phyloP scores from a whole-genome alignment of 352 stramenopile genomes.

The Aphanomyces euteiches region DNA sequence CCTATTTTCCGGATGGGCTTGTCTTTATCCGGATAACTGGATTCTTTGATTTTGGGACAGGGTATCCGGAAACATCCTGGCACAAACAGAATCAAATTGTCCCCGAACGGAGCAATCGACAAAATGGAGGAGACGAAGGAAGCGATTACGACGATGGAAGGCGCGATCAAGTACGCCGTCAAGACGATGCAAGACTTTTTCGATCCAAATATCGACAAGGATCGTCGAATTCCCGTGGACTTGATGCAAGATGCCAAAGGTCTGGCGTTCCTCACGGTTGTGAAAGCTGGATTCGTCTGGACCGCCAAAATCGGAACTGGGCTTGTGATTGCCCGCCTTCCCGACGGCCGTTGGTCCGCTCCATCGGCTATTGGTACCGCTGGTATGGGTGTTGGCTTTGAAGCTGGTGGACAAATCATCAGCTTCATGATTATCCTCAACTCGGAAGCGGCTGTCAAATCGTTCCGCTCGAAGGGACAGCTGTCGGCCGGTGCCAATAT shows the following conservation, averaged over 20 bases:
- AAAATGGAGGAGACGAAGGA: constrained; percentile 43
- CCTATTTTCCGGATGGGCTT: not conserved
- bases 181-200: constrained; percentile 91
- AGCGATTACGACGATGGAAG: constrained; percentile 86
- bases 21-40: too few species aligned
- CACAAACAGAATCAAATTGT: too few species aligned
- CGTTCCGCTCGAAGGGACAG: constrained; percentile 81
- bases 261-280: constrained; percentile 88
- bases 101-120: not conserved
- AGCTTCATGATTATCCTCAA: constrained; percentile 92
- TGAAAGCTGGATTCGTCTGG: constrained; percentile 88
- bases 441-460: constrained; percentile 90
- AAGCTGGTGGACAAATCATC: constrained; percentile 77
- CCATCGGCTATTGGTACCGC: constrained; percentile 92
- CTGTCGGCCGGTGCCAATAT: constrained; percentile 79
- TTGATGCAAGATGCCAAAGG: constrained; percentile 87
- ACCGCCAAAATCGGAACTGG: constrained; percentile 84
- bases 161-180: constrained; percentile 84
- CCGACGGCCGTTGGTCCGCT: constrained; percentile 92
- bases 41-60: too few species aligned
- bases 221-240: constrained; percentile 86
- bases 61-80: constrained; percentile 10
- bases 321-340: constrained; percentile 91
- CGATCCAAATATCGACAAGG: constrained; percentile 76
- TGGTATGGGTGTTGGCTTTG: constrained; percentile 82